phyloP scores from a whole-genome alignment of 352 stramenopile genomes.

The Stramenopiles sp. region DNA sequence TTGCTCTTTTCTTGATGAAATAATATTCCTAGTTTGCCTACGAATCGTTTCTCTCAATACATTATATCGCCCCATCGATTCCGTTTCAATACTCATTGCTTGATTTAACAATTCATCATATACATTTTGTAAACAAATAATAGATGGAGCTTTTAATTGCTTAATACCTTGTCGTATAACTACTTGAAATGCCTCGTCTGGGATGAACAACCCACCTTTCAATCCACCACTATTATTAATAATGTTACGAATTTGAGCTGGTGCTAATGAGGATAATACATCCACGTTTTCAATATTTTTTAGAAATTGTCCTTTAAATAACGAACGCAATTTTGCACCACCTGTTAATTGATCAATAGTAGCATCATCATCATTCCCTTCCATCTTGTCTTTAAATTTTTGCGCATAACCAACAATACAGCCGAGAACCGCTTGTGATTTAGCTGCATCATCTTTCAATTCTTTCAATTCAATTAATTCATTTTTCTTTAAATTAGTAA shows the following conservation, averaged over 20 bases:
- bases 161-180: not conserved
- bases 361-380: not conserved
- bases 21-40: not conserved
- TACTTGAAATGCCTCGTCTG: not conserved
- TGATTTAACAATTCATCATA: constrained; percentile 77
- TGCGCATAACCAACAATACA: not conserved
- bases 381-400: not conserved
- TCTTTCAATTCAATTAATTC: not conserved
- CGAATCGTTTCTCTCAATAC: not conserved
- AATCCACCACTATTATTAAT: not conserved
- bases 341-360: not conserved
- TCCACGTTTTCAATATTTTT: not conserved
- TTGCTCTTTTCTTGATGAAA: constrained; percentile 26
- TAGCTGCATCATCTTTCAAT: not conserved
- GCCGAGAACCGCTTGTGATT: not conserved
- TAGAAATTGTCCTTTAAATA: not conserved
- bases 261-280: not conserved
- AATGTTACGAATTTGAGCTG: not conserved
- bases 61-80: not conserved
- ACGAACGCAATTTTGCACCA: not conserved
- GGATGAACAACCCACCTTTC: not conserved
- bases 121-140: constrained; percentile 81
- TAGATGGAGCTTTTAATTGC: not conserved
- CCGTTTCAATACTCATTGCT: not conserved
- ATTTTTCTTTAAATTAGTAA: not conserved